A percentile compares a stretch with the other conserved stretches of the same genome.
These are phyloP conservation scores for Wickerhamomyces tratensis DNA, from an alignment of 805 yeast species.

Conservation along the genomic window DNA sequence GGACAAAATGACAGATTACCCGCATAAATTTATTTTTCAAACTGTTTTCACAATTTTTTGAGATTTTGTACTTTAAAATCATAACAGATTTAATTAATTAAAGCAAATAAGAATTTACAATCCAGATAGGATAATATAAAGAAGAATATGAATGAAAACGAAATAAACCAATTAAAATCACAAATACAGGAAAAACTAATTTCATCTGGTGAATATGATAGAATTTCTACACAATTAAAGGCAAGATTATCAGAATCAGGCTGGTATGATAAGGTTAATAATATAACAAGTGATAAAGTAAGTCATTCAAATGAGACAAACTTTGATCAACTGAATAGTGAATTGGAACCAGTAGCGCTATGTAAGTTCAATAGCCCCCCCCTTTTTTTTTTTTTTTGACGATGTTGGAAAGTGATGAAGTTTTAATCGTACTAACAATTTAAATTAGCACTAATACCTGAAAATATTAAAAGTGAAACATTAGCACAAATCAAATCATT, in stretches of 20 bases:
- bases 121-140: too few species aligned
- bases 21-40: too few species aligned
- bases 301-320: slow-evolving; percentile 33
- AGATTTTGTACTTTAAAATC: too few species aligned
- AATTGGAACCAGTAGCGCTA: slow-evolving; percentile 57
- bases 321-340: slow-evolving; percentile 40
- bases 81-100: too few species aligned
- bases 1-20: too few species aligned
- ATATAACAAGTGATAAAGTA: slow-evolving; percentile 42
- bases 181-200: slow-evolving; percentile 65
- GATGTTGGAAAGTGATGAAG: too few species aligned
- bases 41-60: too few species aligned
- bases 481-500: slow-evolving; percentile 49
- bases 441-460: slow-evolving; percentile 47
- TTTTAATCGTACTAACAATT: slow-evolving; percentile 2
- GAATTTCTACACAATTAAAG: slow-evolving; percentile 54
- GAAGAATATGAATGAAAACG: background rate
- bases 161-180: slow-evolving; percentile 29
- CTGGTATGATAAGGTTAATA: slow-evolving; percentile 73
- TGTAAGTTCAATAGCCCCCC: slow-evolving; percentile 24
- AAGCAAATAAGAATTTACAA: too few species aligned
- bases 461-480: slow-evolving; percentile 48
- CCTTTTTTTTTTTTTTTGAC: too few species aligned
- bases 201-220: slow-evolving; percentile 72
- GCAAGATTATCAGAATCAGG: slow-evolving; percentile 66